phyloP scores from a whole-genome alignment of 2,329 filamentous ascomycete genomes.

The Orbilia ellipsospora region DNA sequence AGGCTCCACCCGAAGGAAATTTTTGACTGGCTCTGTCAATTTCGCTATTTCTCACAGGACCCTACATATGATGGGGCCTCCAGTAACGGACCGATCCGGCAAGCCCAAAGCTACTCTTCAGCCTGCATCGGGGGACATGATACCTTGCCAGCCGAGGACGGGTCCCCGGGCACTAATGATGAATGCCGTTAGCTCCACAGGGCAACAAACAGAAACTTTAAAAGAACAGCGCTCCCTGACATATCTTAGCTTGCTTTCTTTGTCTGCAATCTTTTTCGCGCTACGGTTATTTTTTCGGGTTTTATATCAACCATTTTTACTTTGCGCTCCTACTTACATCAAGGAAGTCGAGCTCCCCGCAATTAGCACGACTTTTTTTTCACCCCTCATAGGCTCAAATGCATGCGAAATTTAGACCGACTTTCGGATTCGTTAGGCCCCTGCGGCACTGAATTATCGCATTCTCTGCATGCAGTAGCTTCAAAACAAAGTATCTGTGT shows the following conservation, averaged over 20 bases:
- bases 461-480: constrained; percentile 10
- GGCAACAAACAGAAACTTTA: constrained; percentile 15
- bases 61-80: background rate
- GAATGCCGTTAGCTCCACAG: constrained; percentile 31
- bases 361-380: background rate
- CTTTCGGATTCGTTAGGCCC: constrained; percentile 3
- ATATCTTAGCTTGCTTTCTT: constrained; percentile 5
- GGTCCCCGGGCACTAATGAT: constrained; percentile 39
- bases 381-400: background rate
- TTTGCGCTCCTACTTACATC: background rate
- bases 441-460: constrained; percentile 8
- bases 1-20: constrained; percentile 10
- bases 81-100: constrained; percentile 52
- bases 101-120: constrained; percentile 29
- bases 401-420: background rate
- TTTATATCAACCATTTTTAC: background rate
- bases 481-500: constrained; percentile 16
- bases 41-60: no score
- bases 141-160: constrained; percentile 29
- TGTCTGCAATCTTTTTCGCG: background rate
- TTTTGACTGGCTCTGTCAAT: constrained; percentile 22
- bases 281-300: background rate
- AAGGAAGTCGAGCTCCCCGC: constrained; percentile 14
- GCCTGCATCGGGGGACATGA: constrained; percentile 23
- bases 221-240: constrained; percentile 30